phyloP scores from a whole-genome alignment of 2,329 filamentous ascomycete genomes.

The Decorospora gaudefroyi region DNA sequence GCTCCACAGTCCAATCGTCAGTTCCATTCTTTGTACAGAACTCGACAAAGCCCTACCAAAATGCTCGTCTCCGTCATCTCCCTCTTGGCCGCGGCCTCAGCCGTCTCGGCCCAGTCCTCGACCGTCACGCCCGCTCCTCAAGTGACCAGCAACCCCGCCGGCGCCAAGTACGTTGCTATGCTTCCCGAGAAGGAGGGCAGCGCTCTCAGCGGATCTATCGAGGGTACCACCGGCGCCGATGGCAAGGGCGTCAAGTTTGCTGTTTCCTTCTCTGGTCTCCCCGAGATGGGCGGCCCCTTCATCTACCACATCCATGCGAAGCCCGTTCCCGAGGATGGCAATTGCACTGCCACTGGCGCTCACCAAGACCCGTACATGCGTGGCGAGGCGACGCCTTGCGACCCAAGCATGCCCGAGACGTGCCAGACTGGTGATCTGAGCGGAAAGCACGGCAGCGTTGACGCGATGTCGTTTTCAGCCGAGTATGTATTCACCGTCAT shows the following conservation, averaged over 20 bases:
- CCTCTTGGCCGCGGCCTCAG: conserved; percentile 36
- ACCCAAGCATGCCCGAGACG: conserved; percentile 42
- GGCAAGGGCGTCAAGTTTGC: conserved; percentile 50
- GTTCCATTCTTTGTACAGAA: conserved; percentile 13
- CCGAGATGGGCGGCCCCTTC: conserved; percentile 51
- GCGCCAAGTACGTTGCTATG: conserved; percentile 47
- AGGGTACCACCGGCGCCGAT: conserved; percentile 38
- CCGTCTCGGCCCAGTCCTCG: conserved; percentile 37
- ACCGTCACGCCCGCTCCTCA: conserved; percentile 39
- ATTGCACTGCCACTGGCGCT: conserved; percentile 50
- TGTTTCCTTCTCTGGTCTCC: conserved; percentile 50
- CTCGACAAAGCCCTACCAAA: conserved; percentile 23
- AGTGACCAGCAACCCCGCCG: conserved; percentile 46
- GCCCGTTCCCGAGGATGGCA: conserved; percentile 49
- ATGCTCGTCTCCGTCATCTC: conserved; percentile 41
- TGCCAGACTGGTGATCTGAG: conserved; percentile 54
- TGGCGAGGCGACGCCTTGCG: conserved; percentile 47
- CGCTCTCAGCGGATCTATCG: conserved; percentile 44
- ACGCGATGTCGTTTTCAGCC: conserved; percentile 33
- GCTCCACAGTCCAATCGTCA: conserved; percentile 8
- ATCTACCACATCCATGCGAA: conserved; percentile 54
- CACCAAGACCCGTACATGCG: conserved; percentile 52
- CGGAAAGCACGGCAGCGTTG: conserved; percentile 53
- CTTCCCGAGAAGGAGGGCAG: conserved; percentile 43
- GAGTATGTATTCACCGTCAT: conserved; percentile 48